A percentile compares a stretch with the other conserved stretches of the same genome.
Conservation (phyloP, 2,329 filamentous ascomycete species). For the Neofusicoccum kwambonambiense region DNA sequence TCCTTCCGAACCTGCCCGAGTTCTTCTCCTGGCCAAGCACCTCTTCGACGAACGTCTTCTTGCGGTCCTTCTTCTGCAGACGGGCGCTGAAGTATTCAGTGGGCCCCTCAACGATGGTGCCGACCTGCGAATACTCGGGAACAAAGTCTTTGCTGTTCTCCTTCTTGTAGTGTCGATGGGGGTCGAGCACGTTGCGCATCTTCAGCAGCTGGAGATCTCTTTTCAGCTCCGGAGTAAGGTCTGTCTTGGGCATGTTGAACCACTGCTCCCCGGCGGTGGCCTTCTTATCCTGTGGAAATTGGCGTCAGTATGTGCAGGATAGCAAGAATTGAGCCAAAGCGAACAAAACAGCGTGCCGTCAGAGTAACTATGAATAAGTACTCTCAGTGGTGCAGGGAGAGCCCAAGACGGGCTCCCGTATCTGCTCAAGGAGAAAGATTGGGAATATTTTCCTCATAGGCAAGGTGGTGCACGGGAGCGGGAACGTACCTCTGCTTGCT, state of each 20-base stretch:
- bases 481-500: constrained; percentile 51
- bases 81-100: constrained; percentile 83
- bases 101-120: constrained; percentile 82
- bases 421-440: constrained; percentile 70
- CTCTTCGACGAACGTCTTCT: constrained; percentile 83
- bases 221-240: constrained; percentile 80
- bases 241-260: constrained; percentile 84
- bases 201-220: constrained; percentile 85
- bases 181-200: constrained; percentile 85
- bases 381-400: constrained; percentile 69
- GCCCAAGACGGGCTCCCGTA: constrained; percentile 76
- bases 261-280: constrained; percentile 75
- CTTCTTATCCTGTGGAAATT: constrained; percentile 51
- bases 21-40: constrained; percentile 67
- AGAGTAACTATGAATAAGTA: constrained; percentile 75
- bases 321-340: background rate
- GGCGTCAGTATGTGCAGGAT: constrained; percentile 6
- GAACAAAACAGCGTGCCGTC: constrained; percentile 42
- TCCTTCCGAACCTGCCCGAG: constrained; percentile 74
- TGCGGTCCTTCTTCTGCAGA: constrained; percentile 82
- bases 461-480: constrained; percentile 27
- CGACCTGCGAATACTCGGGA: constrained; percentile 84
- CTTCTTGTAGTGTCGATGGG: constrained; percentile 90
- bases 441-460: constrained; percentile 76
- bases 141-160: constrained; percentile 66